Percentiles rank a stretch among this genome's conserved stretches.
Evolutionary conservation across 1,284 basidiomycete genomes (phyloP).

Genomic region (Apiotrichum akiyoshidainum): DNA sequence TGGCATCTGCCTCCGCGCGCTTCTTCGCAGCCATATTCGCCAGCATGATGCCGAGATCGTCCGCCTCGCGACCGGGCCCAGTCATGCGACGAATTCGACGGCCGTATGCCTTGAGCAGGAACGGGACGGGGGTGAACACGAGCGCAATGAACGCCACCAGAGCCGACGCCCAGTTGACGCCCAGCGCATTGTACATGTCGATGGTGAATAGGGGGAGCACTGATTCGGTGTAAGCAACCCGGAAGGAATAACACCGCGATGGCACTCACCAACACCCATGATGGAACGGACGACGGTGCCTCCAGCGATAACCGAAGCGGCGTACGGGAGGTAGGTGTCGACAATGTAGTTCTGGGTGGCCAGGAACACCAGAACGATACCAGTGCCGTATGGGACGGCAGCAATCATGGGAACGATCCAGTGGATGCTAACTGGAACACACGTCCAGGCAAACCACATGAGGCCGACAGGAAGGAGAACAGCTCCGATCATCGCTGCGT

Average conservation of each 20-base stretch:
- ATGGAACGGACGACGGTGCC: constrained; percentile 65
- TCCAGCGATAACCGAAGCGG: constrained; percentile 62
- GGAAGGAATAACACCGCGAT: neutral
- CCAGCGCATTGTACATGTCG: constrained; percentile 58
- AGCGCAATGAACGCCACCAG: constrained; percentile 62
- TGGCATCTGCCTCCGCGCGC: neutral
- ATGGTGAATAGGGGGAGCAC: constrained; percentile 60
- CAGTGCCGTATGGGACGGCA: constrained; percentile 59
- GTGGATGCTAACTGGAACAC: constrained; percentile 55
- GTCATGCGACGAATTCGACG: constrained; percentile 22
- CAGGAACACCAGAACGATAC: constrained; percentile 35
- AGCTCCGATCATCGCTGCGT: constrained; percentile 59
- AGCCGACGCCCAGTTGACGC: constrained; percentile 58
- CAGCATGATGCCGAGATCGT: constrained; percentile 13
- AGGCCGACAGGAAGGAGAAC: constrained; percentile 54
- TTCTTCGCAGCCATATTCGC: neutral
- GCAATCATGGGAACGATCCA: constrained; percentile 64
- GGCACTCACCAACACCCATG: constrained; percentile 53
- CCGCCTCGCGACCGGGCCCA: constrained; percentile 24
- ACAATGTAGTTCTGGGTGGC: constrained; percentile 57
- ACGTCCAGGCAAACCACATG: constrained; percentile 55
- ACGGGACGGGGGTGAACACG: constrained; percentile 59
- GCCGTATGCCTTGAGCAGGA: constrained; percentile 27
- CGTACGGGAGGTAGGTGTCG: constrained; percentile 56
- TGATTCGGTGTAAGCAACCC: no score